These are phyloP conservation scores for Sphaerostilbella broomeana DNA, from an alignment of 2,329 filamentous ascomycete species.

Conservation along the genomic window DNA sequence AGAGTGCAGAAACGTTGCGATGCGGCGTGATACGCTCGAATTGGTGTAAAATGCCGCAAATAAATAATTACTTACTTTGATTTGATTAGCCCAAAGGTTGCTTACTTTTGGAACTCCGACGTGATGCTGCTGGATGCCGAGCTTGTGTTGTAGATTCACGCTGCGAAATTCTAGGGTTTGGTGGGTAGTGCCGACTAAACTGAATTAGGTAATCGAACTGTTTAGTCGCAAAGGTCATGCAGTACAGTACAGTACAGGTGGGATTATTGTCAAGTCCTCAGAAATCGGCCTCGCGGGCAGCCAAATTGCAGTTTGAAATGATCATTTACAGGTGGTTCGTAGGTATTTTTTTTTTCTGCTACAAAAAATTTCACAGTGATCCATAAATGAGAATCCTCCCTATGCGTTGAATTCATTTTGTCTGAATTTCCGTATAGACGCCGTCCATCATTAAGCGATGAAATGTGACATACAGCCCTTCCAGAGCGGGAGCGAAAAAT, in stretches of 20 bases:
- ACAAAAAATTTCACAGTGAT: constrained; percentile 19
- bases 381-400: constrained; percentile 18
- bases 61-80: constrained; percentile 25
- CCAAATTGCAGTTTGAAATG: neutral
- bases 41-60: neutral
- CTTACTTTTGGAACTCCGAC: constrained; percentile 25
- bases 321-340: constrained; percentile 23
- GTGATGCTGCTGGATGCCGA: constrained; percentile 24
- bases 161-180: constrained; percentile 42
- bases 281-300: neutral
- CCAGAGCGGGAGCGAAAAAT: constrained; percentile 50
- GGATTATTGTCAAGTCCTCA: neutral
- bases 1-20: neutral
- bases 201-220: constrained; percentile 34
- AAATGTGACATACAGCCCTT: constrained; percentile 60
- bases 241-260: neutral
- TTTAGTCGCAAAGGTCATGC: constrained; percentile 1
- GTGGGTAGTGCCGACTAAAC: constrained; percentile 32
- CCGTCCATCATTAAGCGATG: constrained; percentile 53
- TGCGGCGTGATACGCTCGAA: too few species aligned
- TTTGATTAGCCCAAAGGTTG: constrained; percentile 29
- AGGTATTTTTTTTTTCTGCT: constrained; percentile 19
- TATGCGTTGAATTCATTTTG: constrained; percentile 34
- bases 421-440: constrained; percentile 59
- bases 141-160: constrained; percentile 35